phyloP scores from a whole-genome alignment of 2,329 filamentous ascomycete species.

The Clarireedia sp. region DNA sequence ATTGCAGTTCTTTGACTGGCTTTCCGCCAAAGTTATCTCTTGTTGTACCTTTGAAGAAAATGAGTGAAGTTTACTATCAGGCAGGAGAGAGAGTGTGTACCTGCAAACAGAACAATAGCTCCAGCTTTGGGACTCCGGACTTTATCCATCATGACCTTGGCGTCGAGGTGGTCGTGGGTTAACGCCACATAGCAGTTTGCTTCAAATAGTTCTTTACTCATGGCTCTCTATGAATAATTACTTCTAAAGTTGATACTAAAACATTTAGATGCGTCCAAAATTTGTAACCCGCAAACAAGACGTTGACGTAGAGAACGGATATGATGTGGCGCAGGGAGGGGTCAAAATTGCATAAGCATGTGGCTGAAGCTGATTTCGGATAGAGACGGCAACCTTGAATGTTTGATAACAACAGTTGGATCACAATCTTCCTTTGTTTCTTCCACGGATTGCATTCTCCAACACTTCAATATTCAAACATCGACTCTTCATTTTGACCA shows the following conservation, averaged over 20 bases:
- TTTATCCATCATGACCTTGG: conserved; percentile 49
- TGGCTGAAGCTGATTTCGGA: background rate
- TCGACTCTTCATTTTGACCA: background rate
- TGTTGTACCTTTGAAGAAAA: conserved; percentile 54
- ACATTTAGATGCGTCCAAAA: no score
- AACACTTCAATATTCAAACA: background rate
- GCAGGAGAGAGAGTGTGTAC: conserved; percentile 33
- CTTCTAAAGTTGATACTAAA: no score
- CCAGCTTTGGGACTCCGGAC: conserved; percentile 68
- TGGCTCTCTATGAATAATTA: no score
- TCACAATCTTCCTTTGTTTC: background rate
- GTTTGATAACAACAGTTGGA: background rate
- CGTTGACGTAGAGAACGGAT: no score
- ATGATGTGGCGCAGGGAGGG: background rate
- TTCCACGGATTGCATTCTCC: background rate
- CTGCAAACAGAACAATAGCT: conserved; percentile 69
- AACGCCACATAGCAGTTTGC: conserved; percentile 58
- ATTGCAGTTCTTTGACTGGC: conserved; percentile 66
- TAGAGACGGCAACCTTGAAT: background rate
- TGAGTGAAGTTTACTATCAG: conserved; percentile 4
- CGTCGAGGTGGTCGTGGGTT: conserved; percentile 53
- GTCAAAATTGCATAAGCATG: background rate
- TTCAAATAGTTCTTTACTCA: conserved; percentile 37
- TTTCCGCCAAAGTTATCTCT: conserved; percentile 65
- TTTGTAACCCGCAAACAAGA: no score